Conservation (phyloP, 129 eudicot genomes). For the Erigeron canadensis region DNA sequence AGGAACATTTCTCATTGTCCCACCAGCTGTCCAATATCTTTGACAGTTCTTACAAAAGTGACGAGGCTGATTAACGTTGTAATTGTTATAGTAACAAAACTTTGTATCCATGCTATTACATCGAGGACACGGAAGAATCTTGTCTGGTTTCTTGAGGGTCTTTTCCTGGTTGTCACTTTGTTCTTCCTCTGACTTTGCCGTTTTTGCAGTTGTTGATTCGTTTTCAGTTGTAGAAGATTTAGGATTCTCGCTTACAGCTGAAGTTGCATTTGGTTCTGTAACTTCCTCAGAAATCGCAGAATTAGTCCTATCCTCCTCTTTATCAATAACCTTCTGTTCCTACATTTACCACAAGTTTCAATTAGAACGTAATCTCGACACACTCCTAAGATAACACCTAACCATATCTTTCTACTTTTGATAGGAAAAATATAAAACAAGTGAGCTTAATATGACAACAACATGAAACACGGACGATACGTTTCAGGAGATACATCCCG, state of each 20-base stretch:
- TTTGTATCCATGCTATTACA: conserved; percentile 92
- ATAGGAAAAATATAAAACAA: neutral
- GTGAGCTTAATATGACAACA: neutral
- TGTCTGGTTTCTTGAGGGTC: conserved; percentile 76
- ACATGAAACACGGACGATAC: neutral
- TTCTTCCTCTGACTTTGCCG: conserved; percentile 56
- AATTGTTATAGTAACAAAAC: conserved; percentile 86
- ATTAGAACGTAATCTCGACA: neutral
- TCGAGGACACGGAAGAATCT: conserved; percentile 82
- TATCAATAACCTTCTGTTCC: conserved; percentile 38
- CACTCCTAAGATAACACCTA: neutral
- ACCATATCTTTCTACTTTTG: neutral
- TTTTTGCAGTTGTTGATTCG: conserved; percentile 38
- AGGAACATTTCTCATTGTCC: conserved; percentile 88
- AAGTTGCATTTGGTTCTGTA: conserved; percentile 34
- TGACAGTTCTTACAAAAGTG: conserved; percentile 94
- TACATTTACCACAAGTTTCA: conserved; percentile 30
- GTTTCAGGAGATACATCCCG: too few relatives aligned
- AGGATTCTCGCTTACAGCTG: conserved; percentile 30
- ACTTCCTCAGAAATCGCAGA: conserved; percentile 44
- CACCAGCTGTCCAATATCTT: conserved; percentile 97
- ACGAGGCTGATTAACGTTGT: conserved; percentile 82
- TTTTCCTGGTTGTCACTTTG: conserved; percentile 63
- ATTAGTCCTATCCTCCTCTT: conserved; percentile 42
- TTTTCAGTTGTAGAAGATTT: conserved; percentile 36